Percentiles rank a stretch among this genome's conserved stretches.
These are phyloP conservation scores for Silene vulgaris DNA, from an alignment of 179 eudicot species.

Conservation along the genomic window DNA sequence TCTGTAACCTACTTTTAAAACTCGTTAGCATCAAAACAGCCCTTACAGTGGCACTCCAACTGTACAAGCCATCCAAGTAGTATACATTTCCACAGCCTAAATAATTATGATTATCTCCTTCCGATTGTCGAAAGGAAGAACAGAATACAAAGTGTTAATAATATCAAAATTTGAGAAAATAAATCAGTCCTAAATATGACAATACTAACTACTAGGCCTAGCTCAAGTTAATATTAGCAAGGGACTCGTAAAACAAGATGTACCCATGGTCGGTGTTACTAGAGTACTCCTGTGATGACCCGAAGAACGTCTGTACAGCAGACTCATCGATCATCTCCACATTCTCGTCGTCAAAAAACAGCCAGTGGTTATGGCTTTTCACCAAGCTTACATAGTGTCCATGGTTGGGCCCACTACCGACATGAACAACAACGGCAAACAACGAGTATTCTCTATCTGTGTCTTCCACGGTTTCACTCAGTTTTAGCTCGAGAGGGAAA, in stretches of 20 bases:
- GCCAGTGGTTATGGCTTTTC: constrained; percentile 88
- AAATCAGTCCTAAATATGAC: constrained; percentile 16
- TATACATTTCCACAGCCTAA: constrained; percentile 25
- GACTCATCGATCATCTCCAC: constrained; percentile 86
- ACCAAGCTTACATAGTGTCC: constrained; percentile 91
- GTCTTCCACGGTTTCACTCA: constrained; percentile 72
- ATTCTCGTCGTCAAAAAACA: constrained; percentile 79
- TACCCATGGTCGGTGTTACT: constrained; percentile 84
- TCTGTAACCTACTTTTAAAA: no score
- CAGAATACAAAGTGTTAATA: constrained; percentile 17
- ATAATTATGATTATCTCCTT: constrained; percentile 19
- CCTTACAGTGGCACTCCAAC: constrained; percentile 10
- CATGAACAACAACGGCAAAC: constrained; percentile 83
- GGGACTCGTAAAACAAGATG: constrained; percentile 79
- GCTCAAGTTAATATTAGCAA: constrained; percentile 31
- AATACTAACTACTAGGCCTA: constrained; percentile 21
- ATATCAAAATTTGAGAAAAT: constrained; percentile 26
- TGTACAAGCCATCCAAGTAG: constrained; percentile 34
- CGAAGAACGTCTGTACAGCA: constrained; percentile 79
- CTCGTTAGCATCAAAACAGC: no score
- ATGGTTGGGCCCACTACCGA: constrained; percentile 87
- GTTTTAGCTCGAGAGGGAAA: constrained; percentile 78
- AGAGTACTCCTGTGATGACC: constrained; percentile 81
- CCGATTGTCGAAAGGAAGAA: constrained; percentile 16
- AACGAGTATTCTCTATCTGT: constrained; percentile 72